Evolutionary conservation across 1,284 basidiomycete genomes (phyloP), one percentile per base, ranked within the genome.

Genomic region (Ustilago tritici): DNA sequence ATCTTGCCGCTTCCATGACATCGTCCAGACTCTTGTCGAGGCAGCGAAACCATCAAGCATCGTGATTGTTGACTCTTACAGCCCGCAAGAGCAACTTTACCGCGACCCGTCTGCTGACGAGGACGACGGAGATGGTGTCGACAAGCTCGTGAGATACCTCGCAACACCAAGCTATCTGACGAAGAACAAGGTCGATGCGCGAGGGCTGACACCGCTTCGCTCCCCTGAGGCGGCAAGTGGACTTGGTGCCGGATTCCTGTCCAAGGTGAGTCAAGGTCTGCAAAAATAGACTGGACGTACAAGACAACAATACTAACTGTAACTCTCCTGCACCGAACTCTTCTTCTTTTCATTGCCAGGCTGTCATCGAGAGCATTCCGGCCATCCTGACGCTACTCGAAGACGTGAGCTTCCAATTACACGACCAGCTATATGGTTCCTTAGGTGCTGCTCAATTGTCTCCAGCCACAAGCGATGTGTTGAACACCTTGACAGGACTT

Each of bases 351-450:
- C 31, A 2, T 41, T 56, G 46, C n/a, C 43, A 70, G 68, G 68
- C 74, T 11, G 62, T 76, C 1, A 35, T 71, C 15, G 10, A 38
- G 28, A 49, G 61, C 35, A 41, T 55, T 6, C 65, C 74, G 0
- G 69, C 65, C 0, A 57, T 76, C 7, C 53, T 76, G 17, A 28
- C 62, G 4, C 38, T 76, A 47, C 41, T 76, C 10, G 74, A 76
- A 40, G 65, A 76, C 23, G 69, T 69, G 34, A 61, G 56, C 61
- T 76, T 76, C 58, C 74, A 71, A 43, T 65, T 69, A 8, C 65
- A 71, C 47, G 41, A 69, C 23, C 69, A 76, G 59, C 65, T 76
- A 28, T 76, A 76, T 12, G 74, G 74, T 6, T 71, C 74, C 0
- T 14, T 61, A 23, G 62, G 61, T 1, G 60, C 61, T 4, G 47